These are phyloP conservation scores for Asterophora parasitica DNA, from an alignment of 768 basidiomycete genomes.

Conservation along the genomic window DNA sequence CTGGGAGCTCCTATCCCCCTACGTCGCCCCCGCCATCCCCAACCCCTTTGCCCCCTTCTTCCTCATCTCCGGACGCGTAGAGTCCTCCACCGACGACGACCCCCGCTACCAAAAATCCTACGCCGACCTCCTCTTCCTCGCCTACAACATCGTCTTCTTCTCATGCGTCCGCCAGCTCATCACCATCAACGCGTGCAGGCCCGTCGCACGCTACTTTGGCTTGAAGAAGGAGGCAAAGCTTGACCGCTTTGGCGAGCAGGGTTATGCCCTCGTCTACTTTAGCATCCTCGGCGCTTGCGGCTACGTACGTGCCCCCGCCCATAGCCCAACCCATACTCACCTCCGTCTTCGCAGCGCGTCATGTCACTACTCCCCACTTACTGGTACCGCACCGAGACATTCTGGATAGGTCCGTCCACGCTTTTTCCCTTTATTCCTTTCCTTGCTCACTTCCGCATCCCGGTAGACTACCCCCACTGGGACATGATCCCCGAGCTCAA, in stretches of 20 bases:
- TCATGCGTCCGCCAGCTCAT: conserved; percentile 81
- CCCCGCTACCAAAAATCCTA: conserved; percentile 69
- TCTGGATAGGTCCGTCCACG: conserved; percentile 68
- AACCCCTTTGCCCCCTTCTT: conserved; percentile 78
- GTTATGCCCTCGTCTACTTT: conserved; percentile 84
- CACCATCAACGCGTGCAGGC: conserved; percentile 58
- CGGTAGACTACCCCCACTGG: conserved; percentile 81
- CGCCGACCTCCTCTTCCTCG: conserved; percentile 73
- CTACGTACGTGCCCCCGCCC: conserved; percentile 48
- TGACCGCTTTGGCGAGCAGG: conserved; percentile 87
- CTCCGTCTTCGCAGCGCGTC: conserved; percentile 48
- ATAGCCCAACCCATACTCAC: conserved; percentile 2
- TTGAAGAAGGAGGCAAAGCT: conserved; percentile 64
- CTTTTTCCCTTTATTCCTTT: background rate
- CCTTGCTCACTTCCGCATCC: background rate
- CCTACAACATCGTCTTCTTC: conserved; percentile 83
- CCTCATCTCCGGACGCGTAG: conserved; percentile 62
- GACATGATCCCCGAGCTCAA: conserved; percentile 83
- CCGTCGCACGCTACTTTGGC: conserved; percentile 67
- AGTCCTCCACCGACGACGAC: conserved; percentile 46
- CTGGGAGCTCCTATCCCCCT: conserved; percentile 51
- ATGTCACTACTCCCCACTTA: conserved; percentile 80
- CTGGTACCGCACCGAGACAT: conserved; percentile 80
- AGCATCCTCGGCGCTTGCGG: conserved; percentile 67
- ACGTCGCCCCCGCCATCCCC: conserved; percentile 38